Percentiles rank a stretch among this genome's conserved stretches.
phyloP scores from a whole-genome alignment of 805 yeast genomes.

The Candida schatavii region DNA sequence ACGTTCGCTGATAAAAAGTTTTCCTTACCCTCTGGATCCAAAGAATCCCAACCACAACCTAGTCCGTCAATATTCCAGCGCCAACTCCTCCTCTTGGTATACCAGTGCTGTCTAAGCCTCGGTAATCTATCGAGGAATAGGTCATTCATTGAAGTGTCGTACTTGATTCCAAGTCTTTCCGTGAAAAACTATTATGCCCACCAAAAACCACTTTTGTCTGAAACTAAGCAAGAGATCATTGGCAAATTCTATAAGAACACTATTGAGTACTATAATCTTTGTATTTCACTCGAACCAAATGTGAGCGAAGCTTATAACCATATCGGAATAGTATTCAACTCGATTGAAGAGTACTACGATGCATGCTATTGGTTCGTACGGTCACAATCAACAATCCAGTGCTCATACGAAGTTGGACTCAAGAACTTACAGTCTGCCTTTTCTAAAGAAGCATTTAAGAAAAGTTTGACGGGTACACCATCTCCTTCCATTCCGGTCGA shows the following conservation, averaged over 20 bases:
- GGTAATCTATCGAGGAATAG: constrained; percentile 62
- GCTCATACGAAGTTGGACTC: constrained; percentile 44
- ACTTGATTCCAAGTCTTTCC: constrained; percentile 34
- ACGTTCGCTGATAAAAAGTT: constrained; percentile 7
- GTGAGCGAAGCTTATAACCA: constrained; percentile 66
- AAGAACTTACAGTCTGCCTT: constrained; percentile 41
- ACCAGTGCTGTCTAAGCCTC: constrained; percentile 43
- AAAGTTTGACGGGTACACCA: constrained; percentile 15
- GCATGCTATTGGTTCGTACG: constrained; percentile 55
- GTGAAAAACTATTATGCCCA: constrained; percentile 13
- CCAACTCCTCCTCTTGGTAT: background rate
- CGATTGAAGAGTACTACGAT: constrained; percentile 42
- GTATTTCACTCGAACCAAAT: constrained; percentile 60
- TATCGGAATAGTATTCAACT: constrained; percentile 46
- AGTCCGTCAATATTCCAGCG: background rate
- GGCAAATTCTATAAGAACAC: constrained; percentile 24
- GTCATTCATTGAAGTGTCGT: constrained; percentile 45
- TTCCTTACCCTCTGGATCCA: background rate
- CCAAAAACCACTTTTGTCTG: constrained; percentile 3
- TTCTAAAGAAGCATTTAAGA: constrained; percentile 33
- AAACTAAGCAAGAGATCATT: constrained; percentile 35
- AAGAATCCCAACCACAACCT: background rate
- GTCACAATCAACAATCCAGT: constrained; percentile 53
- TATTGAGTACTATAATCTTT: constrained; percentile 42
- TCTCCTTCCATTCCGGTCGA: too few species aligned